phyloP scores from a whole-genome alignment of 805 yeast species.

The Diddensiella transvaalensis region DNA sequence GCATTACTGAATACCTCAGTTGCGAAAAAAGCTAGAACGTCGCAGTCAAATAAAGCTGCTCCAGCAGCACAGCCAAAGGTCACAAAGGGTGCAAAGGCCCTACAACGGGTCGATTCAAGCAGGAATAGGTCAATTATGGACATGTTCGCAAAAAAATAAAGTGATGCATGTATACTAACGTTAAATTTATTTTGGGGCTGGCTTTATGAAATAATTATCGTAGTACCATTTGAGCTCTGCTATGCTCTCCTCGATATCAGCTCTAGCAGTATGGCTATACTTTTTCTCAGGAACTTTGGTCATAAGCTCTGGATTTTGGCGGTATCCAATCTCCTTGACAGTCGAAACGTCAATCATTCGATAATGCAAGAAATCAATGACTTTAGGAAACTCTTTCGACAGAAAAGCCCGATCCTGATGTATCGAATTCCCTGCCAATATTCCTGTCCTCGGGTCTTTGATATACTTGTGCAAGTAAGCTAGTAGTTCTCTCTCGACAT shows the following conservation, averaged over 20 bases:
- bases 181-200: background rate
- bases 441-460: slow-evolving; percentile 51
- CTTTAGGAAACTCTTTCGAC: slow-evolving; percentile 76
- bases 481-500: slow-evolving; percentile 65
- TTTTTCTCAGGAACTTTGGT: slow-evolving; percentile 57
- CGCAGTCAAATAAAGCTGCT: slow-evolving; percentile 5
- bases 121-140: slow-evolving; percentile 30
- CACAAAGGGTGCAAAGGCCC: slow-evolving; percentile 18
- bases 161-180: background rate
- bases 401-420: slow-evolving; percentile 89
- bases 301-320: slow-evolving; percentile 70
- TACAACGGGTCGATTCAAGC: slow-evolving; percentile 22
- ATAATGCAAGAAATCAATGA: slow-evolving; percentile 56
- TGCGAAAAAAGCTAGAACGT: slow-evolving; percentile 8
- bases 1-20: slow-evolving; percentile 17
- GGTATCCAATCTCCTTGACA: slow-evolving; percentile 69
- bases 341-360: slow-evolving; percentile 89
- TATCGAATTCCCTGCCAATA: slow-evolving; percentile 87
- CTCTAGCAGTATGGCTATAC: slow-evolving; percentile 77
- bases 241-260: slow-evolving; percentile 88
- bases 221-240: slow-evolving; percentile 74
- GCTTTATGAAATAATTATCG: slow-evolving; percentile 50
- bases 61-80: slow-evolving; percentile 10
- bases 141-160: slow-evolving; percentile 31
- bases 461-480: slow-evolving; percentile 56